Percentiles rank a stretch among this genome's conserved stretches.
phyloP scores from a whole-genome alignment of 805 yeast genomes.

The Kurtzmaniella cleridarum region DNA sequence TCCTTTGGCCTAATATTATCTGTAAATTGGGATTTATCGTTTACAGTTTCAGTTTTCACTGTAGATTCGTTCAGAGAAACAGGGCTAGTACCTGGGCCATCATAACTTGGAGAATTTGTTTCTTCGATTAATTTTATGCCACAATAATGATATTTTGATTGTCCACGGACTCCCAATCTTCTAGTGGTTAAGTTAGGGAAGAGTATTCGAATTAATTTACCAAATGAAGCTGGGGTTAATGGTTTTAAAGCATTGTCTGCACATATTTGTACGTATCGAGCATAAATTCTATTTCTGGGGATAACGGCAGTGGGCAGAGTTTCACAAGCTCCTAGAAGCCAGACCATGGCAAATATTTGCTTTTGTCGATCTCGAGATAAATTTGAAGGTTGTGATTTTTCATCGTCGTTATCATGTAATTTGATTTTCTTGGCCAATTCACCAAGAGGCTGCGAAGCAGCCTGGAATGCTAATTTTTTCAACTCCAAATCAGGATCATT shows the following conservation, averaged over 20 bases:
- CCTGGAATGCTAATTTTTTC: slow-evolving; percentile 30
- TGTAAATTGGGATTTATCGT: too few species aligned
- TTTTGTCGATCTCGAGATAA: slow-evolving; percentile 49
- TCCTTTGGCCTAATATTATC: too few species aligned
- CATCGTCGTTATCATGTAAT: slow-evolving; percentile 31
- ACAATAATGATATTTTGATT: slow-evolving; percentile 81
- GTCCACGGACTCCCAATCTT: slow-evolving; percentile 76
- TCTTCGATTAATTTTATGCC: slow-evolving; percentile 52
- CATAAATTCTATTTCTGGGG: slow-evolving; percentile 39
- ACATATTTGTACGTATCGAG: slow-evolving; percentile 35
- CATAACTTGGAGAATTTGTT: slow-evolving; percentile 17
- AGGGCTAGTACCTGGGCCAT: slow-evolving; percentile 2
- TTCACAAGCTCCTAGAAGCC: slow-evolving; percentile 70
- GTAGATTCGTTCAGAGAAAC: too few species aligned
- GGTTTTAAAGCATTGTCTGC: slow-evolving; percentile 45
- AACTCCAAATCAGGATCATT: slow-evolving; percentile 15
- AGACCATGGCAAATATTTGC: slow-evolving; percentile 78
- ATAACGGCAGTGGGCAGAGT: slow-evolving; percentile 34
- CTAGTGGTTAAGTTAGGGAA: slow-evolving; percentile 69
- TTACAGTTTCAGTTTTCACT: too few species aligned
- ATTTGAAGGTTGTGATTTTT: slow-evolving; percentile 1
- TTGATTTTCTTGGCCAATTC: slow-evolving; percentile 42
- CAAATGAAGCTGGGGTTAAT: slow-evolving; percentile 72
- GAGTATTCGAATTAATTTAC: slow-evolving; percentile 60
- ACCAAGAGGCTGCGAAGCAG: slow-evolving; percentile 30